Conservation (phyloP, 257 asterid genomes). For the Rehmannia glutinosa region DNA sequence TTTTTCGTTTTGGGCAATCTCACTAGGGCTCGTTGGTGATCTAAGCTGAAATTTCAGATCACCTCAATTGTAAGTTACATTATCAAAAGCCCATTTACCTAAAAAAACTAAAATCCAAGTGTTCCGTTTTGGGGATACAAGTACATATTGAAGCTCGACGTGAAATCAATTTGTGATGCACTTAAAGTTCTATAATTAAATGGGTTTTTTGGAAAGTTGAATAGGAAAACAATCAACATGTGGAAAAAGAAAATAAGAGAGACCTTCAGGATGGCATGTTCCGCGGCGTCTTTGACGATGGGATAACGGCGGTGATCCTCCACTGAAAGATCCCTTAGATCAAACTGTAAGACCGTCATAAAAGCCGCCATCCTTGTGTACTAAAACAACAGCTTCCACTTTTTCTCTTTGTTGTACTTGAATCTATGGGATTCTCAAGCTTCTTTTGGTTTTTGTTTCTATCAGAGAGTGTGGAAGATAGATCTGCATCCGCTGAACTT, state of each 20-base stretch:
- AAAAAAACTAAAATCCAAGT: too few relatives aligned
- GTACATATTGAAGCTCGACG: too few relatives aligned
- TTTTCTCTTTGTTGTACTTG: background rate
- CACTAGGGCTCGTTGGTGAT: constrained; percentile 72
- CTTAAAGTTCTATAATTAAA: too few relatives aligned
- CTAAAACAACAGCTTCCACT: background rate
- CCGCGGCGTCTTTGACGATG: constrained; percentile 95
- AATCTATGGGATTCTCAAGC: too few relatives aligned
- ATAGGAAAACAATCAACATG: background rate
- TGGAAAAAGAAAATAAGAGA: background rate
- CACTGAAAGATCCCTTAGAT: constrained; percentile 88
- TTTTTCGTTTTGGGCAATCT: constrained; percentile 80
- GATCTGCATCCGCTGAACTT: too few relatives aligned
- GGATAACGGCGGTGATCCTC: constrained; percentile 98
- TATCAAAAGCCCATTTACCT: background rate
- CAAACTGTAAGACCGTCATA: constrained; percentile 85
- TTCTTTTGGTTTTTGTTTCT: too few relatives aligned
- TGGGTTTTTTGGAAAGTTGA: background rate
- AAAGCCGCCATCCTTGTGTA: constrained; percentile 69
- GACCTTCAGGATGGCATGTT: constrained; percentile 90
- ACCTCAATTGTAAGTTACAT: constrained; percentile 18
- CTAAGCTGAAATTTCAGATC: constrained; percentile 59
- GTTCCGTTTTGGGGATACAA: too few relatives aligned
- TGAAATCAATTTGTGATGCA: too few relatives aligned
- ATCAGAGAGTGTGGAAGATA: too few relatives aligned